A percentile compares a stretch with the other conserved stretches of the same genome.
Conservation (phyloP, 2,329 filamentous ascomycete genomes). For the Passalora sequoiae region DNA sequence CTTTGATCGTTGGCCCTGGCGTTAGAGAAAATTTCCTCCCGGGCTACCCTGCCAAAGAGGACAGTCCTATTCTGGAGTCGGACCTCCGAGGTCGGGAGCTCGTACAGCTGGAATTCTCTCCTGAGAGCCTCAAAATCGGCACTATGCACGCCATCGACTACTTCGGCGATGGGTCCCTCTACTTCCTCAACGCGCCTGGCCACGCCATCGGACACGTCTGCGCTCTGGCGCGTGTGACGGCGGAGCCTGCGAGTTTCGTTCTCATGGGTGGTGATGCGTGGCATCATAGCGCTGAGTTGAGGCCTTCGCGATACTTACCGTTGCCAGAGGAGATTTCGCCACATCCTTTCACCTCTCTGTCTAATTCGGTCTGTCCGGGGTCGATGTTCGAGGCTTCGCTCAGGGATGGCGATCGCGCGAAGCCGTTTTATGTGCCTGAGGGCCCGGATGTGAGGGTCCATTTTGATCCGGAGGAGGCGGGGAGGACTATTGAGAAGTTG, state of each 20-base stretch:
- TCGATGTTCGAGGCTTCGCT: constrained; percentile 38
- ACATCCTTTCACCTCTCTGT: constrained; percentile 34
- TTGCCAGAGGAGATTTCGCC: constrained; percentile 38
- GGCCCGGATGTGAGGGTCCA: constrained; percentile 25
- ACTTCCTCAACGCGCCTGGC: constrained; percentile 50
- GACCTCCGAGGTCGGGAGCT: constrained; percentile 30
- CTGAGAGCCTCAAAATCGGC: constrained; percentile 38
- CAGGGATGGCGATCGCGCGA: constrained; percentile 21
- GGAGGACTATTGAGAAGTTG: constrained; percentile 43
- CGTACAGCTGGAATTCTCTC: constrained; percentile 31
- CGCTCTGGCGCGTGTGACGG: constrained; percentile 43
- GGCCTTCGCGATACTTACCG: constrained; percentile 41
- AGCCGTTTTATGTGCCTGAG: constrained; percentile 29
- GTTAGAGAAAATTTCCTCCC: constrained; percentile 45
- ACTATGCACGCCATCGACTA: constrained; percentile 47
- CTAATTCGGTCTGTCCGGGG: constrained; percentile 37
- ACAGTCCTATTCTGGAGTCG: constrained; percentile 12
- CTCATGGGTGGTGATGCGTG: constrained; percentile 47
- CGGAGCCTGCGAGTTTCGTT: constrained; percentile 39
- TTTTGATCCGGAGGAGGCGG: constrained; percentile 31
- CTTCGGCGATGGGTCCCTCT: constrained; percentile 53
- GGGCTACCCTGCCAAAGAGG: constrained; percentile 39
- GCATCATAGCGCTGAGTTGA: constrained; percentile 44
- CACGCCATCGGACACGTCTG: constrained; percentile 49
- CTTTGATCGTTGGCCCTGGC: constrained; percentile 50